phyloP scores from a whole-genome alignment of 2,329 filamentous ascomycete species.

The Penicillium janthinellum region DNA sequence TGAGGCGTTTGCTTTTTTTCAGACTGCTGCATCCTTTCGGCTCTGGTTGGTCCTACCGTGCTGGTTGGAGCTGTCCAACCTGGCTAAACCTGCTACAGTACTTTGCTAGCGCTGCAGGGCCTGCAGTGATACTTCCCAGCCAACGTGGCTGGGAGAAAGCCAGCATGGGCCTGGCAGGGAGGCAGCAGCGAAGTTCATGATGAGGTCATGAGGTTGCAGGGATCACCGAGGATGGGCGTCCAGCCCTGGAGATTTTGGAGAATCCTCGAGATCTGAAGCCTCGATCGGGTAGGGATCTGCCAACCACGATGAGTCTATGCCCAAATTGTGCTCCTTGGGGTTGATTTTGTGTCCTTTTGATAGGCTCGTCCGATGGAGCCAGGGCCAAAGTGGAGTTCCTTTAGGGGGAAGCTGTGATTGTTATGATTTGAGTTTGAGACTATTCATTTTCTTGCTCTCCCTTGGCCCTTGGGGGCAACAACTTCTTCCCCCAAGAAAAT shows the following conservation, averaged over 20 bases:
- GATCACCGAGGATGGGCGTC: conserved; percentile 3
- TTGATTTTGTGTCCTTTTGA: conserved; percentile 6
- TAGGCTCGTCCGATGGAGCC: conserved; percentile 21
- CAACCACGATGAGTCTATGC: conserved; percentile 10
- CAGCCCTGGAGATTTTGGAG: background rate
- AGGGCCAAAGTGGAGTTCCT: background rate
- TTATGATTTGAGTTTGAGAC: background rate
- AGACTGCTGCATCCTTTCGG: background rate
- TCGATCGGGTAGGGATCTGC: conserved; percentile 22
- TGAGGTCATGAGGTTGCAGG: conserved; percentile 23
- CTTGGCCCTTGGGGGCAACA: background rate
- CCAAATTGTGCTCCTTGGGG: background rate
- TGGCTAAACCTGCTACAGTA: background rate
- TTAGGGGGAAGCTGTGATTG: background rate
- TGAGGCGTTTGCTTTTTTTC: conserved; percentile 9
- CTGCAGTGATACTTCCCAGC: conserved; percentile 20
- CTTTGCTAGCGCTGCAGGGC: background rate
- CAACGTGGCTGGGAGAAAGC: conserved; percentile 29
- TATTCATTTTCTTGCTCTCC: background rate
- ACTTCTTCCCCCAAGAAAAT: background rate
- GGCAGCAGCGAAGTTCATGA: conserved; percentile 3
- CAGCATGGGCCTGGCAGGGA: background rate
- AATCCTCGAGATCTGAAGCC: conserved; percentile 12
- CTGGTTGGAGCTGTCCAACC: background rate
- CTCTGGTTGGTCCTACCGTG: background rate